Evolutionary conservation across 2,329 filamentous ascomycete species (phyloP).

Genomic region (Colletotrichum sp.): DNA sequence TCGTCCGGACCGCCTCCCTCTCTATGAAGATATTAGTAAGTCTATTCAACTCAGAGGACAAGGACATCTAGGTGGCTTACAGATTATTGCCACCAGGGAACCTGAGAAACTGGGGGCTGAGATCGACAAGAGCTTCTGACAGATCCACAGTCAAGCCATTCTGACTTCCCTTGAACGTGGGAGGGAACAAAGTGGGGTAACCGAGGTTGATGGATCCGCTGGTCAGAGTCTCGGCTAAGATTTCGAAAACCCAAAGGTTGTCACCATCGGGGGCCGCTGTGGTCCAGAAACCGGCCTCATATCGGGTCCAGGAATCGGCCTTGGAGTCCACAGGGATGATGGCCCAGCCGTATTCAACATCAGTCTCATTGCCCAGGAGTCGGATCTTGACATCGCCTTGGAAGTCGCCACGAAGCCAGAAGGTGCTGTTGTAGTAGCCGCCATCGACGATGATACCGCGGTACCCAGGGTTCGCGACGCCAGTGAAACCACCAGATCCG

Average conservation of each 20-base stretch:
- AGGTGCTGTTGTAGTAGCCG: not conserved
- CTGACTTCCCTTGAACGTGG: not conserved
- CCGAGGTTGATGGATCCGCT: not conserved
- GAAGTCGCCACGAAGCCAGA: not conserved
- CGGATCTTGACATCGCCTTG: not conserved
- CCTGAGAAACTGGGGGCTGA: not conserved
- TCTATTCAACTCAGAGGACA: not conserved
- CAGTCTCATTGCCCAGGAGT: not conserved
- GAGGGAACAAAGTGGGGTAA: not conserved
- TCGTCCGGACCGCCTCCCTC: not conserved
- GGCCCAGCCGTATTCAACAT: not conserved
- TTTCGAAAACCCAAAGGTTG: not conserved
- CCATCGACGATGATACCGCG: not conserved
- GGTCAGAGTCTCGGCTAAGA: not conserved
- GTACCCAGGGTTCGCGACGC: not conserved
- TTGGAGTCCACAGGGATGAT: not conserved
- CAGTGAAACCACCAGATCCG: not conserved
- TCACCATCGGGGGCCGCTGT: not conserved
- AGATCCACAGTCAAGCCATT: not conserved
- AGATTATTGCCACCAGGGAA: not conserved
- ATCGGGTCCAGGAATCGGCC: not conserved
- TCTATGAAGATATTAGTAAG: not conserved
- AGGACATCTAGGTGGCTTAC: not conserved
- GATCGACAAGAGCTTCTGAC: not conserved
- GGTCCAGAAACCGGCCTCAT: not conserved